These are phyloP conservation scores for Xylaria polymorpha DNA, from an alignment of 2,329 filamentous ascomycete genomes.

Conservation along the genomic window DNA sequence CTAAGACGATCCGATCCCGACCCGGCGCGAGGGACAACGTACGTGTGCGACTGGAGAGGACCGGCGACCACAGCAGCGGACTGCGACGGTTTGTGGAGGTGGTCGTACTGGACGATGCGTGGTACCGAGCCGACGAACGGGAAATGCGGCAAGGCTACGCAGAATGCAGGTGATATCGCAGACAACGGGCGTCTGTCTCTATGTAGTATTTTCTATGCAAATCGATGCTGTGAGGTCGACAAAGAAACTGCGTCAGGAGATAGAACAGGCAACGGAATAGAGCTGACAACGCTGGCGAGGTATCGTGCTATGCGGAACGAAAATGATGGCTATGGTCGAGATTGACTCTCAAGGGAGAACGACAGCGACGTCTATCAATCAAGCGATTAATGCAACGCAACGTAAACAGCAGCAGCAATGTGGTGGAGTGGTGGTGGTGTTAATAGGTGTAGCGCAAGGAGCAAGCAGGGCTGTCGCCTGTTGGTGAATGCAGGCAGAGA, in stretches of 20 bases:
- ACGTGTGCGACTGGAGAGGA: conserved; percentile 38
- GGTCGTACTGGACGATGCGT: conserved; percentile 22
- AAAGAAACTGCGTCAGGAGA: conserved; percentile 24
- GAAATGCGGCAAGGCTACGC: conserved; percentile 22
- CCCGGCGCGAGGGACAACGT: conserved; percentile 27
- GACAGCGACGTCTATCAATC: conserved; percentile 31
- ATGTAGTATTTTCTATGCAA: conserved; percentile 17
- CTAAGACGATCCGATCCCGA: conserved; percentile 25
- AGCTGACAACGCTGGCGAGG: conserved; percentile 26
- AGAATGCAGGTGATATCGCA: conserved; percentile 19
- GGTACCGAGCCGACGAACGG: conserved; percentile 20
- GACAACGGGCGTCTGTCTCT: conserved; percentile 24
- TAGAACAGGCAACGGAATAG: conserved; percentile 31
- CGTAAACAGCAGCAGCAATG: conserved; percentile 12
- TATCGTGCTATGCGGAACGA: conserved; percentile 30
- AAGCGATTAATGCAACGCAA: conserved; percentile 34
- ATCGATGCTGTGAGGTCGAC: conserved; percentile 21
- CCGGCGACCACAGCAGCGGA: background rate
- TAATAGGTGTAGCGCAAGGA: conserved; percentile 27
- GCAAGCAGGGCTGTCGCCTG: conserved; percentile 33
- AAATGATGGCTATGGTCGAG: conserved; percentile 27
- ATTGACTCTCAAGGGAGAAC: conserved; percentile 21
- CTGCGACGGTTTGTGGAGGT: background rate
- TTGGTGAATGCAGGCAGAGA: conserved; percentile 17
- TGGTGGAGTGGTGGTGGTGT: conserved; percentile 23